Evolutionary conservation across 768 basidiomycete genomes (phyloP), one percentile per base, ranked within the genome.

Genomic region (Ramaria sp.): DNA sequence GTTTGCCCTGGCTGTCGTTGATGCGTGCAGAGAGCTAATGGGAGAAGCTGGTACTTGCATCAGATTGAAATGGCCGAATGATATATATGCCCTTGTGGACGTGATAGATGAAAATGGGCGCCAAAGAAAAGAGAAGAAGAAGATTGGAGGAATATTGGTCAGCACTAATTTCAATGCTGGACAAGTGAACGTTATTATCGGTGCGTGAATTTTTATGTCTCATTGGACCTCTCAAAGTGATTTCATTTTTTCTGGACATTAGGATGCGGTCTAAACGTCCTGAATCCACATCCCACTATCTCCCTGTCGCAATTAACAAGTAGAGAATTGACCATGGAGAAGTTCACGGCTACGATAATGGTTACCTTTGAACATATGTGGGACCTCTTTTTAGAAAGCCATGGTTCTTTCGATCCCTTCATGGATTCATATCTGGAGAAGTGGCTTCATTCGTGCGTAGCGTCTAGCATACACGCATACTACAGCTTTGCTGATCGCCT

Each of bases 11-110:
- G 92, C 93, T 1, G 83, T 97, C n/a, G 80, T 83, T 16, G 85
- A 93, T 60, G 92, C 86, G 0, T 89, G 88, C 60, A 76, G 83
- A 48, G 76, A 81, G 1, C 71, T 84, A 0, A 79, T 57, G 5
- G 55, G 43, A 22, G 65, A 54, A 32, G 72, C 70, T 49, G 82
- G 79, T 12, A 69, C 78, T 2, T 72, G 73, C 13, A 78, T 96
- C 10, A 74, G 82, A 38, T 70, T 98, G 24, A 98, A 97, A 66
- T 98, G 96, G 96, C 96, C 95, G 18, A 98, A 98, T 62, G 96
- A 98, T 61, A 71, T 99, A 3, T 97, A 97, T 62, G 86, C 82
- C 1, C 74, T 81, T 38, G 61, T 65, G 7, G 64, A 55, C 63
- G 71, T 74, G 38, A 79, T 71, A 32, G 69, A 66, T 3, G 71